Base-by-base conservation (phyloP, 1,284 basidiomycete genomes). In the Austropuccinia psidii region DNA sequence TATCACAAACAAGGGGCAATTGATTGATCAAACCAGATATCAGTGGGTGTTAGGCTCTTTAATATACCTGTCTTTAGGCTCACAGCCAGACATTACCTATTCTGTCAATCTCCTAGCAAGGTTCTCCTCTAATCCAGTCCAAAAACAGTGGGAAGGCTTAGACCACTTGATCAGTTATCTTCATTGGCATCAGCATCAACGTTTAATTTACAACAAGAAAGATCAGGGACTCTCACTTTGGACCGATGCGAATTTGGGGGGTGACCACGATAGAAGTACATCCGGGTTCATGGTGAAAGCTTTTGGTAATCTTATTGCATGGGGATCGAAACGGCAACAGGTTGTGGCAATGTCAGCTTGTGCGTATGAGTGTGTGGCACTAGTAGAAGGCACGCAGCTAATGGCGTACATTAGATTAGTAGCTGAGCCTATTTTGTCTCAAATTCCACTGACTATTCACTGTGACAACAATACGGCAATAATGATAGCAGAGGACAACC, bases 171-270 rank as follows among this genome's bases (percentile, higher is more conserved):
- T n/a, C n/a, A n/a, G n/a, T n/a, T n/a, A n/a, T n/a, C n/a, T n/a
- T n/a, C n/a, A n/a, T n/a, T n/a, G n/a, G n/a, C n/a, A n/a, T n/a
- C n/a, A n/a, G n/a, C n/a, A n/a, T n/a, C n/a, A n/a, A n/a, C n/a
- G n/a, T n/a, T n/a, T n/a, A n/a, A n/a, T n/a, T n/a, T n/a, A n/a
- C n/a, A 29, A 55, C 5, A 31, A 31, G 29, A 55, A 55, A 55
- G 27, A 29, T 15, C 8, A 24, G 4, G 24, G 13, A 54, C 5
- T 55, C 24, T 21, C 27, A 27, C 52, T 60, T 4, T 60, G 37
- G 29, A n/a, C n/a, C n/a, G 57, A 60, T 60, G 57, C 57, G 3
- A 60, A 41, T 21, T 35, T 27, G 57, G 57, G 57, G 11, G 57
- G 57, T 4, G 57, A 60, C 13, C 57, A 60, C 33, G 27, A 60